Conservation (phyloP, 2,329 filamentous ascomycete genomes). For the Aspergillus viridinutans region DNA sequence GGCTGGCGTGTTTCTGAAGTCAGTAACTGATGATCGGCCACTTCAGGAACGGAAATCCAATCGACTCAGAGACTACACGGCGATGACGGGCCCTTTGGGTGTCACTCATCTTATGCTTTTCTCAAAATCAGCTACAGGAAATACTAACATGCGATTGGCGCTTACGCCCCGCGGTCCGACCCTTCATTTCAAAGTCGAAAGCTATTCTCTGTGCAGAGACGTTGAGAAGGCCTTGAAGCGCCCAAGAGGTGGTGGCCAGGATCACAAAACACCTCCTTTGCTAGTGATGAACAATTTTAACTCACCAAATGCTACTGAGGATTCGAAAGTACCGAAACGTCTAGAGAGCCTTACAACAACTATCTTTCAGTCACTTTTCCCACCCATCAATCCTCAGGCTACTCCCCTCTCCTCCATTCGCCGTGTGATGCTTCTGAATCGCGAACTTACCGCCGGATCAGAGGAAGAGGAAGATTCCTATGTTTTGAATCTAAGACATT, state of each 20-base stretch:
- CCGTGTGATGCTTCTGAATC: slow-evolving; percentile 83
- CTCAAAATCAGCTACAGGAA: slow-evolving; percentile 81
- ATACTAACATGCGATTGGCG: slow-evolving; percentile 85
- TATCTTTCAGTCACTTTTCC: slow-evolving; percentile 93
- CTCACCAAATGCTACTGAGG: slow-evolving; percentile 53
- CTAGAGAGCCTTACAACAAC: slow-evolving; percentile 90
- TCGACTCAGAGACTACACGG: slow-evolving; percentile 83
- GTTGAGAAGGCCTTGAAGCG: slow-evolving; percentile 78
- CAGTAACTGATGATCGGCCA: background rate
- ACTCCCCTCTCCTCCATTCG: slow-evolving; percentile 90
- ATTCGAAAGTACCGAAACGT: slow-evolving; percentile 77
- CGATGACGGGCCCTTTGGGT: slow-evolving; percentile 91
- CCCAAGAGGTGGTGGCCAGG: slow-evolving; percentile 75
- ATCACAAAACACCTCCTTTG: slow-evolving; percentile 79
- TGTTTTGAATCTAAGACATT: slow-evolving; percentile 84
- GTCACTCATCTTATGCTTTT: slow-evolving; percentile 92
- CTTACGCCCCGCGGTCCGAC: slow-evolving; percentile 88
- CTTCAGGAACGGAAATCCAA: slow-evolving; percentile 74
- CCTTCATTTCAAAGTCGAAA: slow-evolving; percentile 88
- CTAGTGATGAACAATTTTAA: slow-evolving; percentile 98
- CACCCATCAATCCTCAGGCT: slow-evolving; percentile 86
- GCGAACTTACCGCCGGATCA: slow-evolving; percentile 53
- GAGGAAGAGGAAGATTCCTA: slow-evolving; percentile 60
- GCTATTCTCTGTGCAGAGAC: slow-evolving; percentile 91
- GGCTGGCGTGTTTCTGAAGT: background rate